These are phyloP conservation scores for Pythium periplocum DNA, from an alignment of 352 stramenopile species.

Conservation along the genomic window DNA sequence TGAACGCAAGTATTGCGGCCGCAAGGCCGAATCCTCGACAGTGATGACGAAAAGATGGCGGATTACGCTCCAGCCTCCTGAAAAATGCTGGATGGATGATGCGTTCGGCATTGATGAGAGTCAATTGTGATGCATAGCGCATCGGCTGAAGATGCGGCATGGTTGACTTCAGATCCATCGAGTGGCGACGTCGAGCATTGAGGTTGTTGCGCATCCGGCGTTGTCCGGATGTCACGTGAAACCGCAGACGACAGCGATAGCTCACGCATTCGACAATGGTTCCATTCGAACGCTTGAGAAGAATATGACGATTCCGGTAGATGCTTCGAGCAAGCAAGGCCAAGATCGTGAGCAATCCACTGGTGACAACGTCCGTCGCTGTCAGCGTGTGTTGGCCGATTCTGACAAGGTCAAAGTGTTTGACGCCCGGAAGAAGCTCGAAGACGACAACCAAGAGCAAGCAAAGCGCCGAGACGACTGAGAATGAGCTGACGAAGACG, in stretches of 20 bases:
- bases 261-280: constrained; percentile 17
- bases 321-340: constrained; percentile 15
- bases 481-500: constrained; percentile 8
- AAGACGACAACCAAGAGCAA: background rate
- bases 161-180: too few relatives aligned
- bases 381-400: constrained; percentile 5
- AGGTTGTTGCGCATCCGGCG: too few relatives aligned
- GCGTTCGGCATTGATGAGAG: constrained; percentile 4
- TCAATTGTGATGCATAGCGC: constrained; percentile 3
- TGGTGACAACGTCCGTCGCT: constrained; percentile 6
- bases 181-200: too few relatives aligned
- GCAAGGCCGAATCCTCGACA: background rate
- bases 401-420: constrained; percentile 2
- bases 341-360: constrained; percentile 12
- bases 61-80: background rate
- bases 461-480: constrained; percentile 2
- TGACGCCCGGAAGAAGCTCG: constrained; percentile 1
- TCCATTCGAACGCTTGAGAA: constrained; percentile 7
- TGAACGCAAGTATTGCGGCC: constrained; percentile 3
- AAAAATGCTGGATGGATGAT: constrained; percentile 5
- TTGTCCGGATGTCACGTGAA: background rate
- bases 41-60: background rate
- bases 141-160: constrained; percentile 11
- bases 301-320: constrained; percentile 7
- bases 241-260: constrained; percentile 8